Evolutionary conservation across 768 basidiomycete genomes (phyloP).

Genomic region (Pseudohyphozyma bogoriensis): DNA sequence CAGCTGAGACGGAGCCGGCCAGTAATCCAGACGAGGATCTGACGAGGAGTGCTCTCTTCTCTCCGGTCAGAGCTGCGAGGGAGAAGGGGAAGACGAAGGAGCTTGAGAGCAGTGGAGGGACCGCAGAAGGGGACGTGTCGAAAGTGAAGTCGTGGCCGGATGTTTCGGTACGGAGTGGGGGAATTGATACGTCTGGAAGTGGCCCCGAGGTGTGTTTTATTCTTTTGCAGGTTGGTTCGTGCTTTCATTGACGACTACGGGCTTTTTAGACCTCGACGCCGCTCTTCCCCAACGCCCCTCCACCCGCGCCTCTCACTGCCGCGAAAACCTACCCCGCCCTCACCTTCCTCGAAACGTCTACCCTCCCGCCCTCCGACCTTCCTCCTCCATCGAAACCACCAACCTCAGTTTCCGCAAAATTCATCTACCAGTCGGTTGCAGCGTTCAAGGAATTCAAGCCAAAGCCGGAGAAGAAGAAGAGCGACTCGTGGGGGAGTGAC

Average conservation of each 20-base stretch:
- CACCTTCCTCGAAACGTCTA: not conserved
- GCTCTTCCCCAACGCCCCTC: not conserved
- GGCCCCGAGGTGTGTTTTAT: constrained; percentile 2
- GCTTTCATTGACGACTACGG: not conserved
- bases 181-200: not conserved
- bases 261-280: constrained; percentile 3
- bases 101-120: not conserved
- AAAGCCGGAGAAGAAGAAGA: not conserved
- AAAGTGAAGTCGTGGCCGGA: not conserved
- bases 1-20: not conserved
- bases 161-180: too few species aligned
- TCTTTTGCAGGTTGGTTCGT: too few species aligned
- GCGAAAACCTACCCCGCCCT: not conserved
- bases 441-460: not conserved
- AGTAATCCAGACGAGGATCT: not conserved
- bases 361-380: not conserved
- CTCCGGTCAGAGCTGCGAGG: not conserved
- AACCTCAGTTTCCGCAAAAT: not conserved
- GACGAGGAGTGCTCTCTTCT: not conserved
- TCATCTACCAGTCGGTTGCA: not conserved
- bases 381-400: not conserved
- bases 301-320: not conserved
- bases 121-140: not conserved
- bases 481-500: not conserved
- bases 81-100: not conserved